Percentiles rank a stretch among this genome's conserved stretches.
Conservation (phyloP, 2,329 filamentous ascomycete genomes). For the Lecanicillium sp. region DNA sequence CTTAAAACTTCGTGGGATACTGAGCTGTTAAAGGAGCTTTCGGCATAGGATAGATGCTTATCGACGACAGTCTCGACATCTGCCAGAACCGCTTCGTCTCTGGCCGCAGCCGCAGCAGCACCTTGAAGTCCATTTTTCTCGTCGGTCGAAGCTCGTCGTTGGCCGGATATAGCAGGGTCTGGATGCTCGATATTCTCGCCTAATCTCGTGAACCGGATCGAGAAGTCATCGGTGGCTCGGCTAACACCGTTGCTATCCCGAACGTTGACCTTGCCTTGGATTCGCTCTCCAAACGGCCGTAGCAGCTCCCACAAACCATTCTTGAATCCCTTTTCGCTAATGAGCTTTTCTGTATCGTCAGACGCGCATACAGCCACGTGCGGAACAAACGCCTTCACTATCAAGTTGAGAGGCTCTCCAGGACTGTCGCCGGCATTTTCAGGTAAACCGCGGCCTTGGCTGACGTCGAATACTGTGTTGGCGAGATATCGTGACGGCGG, state of each 20-base stretch:
- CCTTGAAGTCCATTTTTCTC: conserved; percentile 18
- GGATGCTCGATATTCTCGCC: conserved; percentile 49
- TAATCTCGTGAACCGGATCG: conserved; percentile 74
- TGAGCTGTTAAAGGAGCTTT: conserved; percentile 43
- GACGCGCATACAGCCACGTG: conserved; percentile 85
- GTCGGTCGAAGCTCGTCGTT: conserved; percentile 34
- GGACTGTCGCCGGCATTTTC: conserved; percentile 37
- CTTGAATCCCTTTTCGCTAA: conserved; percentile 75
- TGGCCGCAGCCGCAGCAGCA: conserved; percentile 19
- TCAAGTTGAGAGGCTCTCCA: conserved; percentile 53
- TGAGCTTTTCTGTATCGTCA: conserved; percentile 71
- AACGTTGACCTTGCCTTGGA: conserved; percentile 82
- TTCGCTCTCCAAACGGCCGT: conserved; percentile 80
- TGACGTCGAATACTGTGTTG: conserved; percentile 49
- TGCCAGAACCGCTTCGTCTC: conserved; percentile 32
- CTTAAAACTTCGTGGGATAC: conserved; percentile 29
- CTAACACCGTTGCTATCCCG: conserved; percentile 84
- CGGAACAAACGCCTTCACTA: conserved; percentile 81
- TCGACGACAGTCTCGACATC: conserved; percentile 77
- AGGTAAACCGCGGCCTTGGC: conserved; percentile 34
- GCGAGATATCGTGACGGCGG: conserved; percentile 50
- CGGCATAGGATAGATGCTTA: conserved; percentile 68
- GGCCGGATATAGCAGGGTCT: conserved; percentile 27
- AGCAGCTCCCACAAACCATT: conserved; percentile 78
- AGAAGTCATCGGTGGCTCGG: conserved; percentile 80